These are phyloP conservation scores for Actinomortierella ambigua DNA, from an alignment of 371 early-diverging fungal species.

Conservation along the genomic window DNA sequence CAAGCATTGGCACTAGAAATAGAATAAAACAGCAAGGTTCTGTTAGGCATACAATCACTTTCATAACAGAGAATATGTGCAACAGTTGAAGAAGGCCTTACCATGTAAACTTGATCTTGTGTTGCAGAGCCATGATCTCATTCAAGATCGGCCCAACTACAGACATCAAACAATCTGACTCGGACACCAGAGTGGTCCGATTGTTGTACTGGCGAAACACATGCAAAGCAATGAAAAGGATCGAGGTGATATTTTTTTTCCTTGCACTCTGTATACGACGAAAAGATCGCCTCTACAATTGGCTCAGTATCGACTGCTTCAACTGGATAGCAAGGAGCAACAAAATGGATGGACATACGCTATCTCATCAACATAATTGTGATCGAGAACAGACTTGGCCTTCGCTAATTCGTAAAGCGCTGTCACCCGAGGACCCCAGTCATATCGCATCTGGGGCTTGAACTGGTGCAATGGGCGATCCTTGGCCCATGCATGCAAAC, in stretches of 20 bases:
- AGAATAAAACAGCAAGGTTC: background rate
- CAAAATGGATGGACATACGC: conserved; percentile 14
- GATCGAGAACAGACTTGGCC: conserved; percentile 16
- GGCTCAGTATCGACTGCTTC: conserved; percentile 1
- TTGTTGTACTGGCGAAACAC: conserved; percentile 3
- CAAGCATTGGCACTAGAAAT: conserved; percentile 7
- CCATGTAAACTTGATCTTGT: conserved; percentile 16
- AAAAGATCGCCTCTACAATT: background rate
- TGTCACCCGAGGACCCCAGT: conserved; percentile 19
- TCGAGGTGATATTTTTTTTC: conserved; percentile 5
- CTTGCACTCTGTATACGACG: conserved; percentile 8
- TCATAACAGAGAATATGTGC: too few relatives aligned
- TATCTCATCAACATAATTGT: conserved; percentile 17
- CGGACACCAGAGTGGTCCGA: conserved; percentile 10
- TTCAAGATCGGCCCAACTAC: conserved; percentile 17
- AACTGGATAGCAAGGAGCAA: background rate
- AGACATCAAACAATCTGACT: conserved; percentile 17
- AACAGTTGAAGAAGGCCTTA: too few relatives aligned
- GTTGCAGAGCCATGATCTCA: conserved; percentile 19
- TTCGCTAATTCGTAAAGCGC: conserved; percentile 14
- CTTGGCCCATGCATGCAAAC: conserved; percentile 13
- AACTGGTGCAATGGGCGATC: conserved; percentile 15
- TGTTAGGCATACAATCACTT: too few relatives aligned
- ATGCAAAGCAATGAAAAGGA: conserved; percentile 8
- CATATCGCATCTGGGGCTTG: conserved; percentile 3